Percentiles rank a stretch among this genome's conserved stretches.
Conservation (phyloP, 371 early-diverging fungal species). For the Syncephalastrum contaminatum region DNA sequence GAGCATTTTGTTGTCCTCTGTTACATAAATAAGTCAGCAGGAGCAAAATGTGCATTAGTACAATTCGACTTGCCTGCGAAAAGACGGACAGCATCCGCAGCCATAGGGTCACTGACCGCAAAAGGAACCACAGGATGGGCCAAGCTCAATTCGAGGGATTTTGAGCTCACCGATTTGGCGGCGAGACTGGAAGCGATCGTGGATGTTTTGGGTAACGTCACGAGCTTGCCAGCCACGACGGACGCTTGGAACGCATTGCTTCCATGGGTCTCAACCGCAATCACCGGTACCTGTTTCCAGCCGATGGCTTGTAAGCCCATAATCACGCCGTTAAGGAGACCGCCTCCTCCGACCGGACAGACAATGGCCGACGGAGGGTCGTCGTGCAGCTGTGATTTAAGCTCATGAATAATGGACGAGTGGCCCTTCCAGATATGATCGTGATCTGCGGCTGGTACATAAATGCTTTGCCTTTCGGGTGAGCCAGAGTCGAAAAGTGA, state of each 20-base stretch:
- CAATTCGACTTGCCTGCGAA: slow-evolving; percentile 50
- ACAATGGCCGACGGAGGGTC: slow-evolving; percentile 65
- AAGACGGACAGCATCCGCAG: slow-evolving; percentile 51
- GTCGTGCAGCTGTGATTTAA: slow-evolving; percentile 58
- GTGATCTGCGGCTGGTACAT: slow-evolving; percentile 70
- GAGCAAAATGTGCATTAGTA: background rate
- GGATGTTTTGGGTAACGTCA: slow-evolving; percentile 50
- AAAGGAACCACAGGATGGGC: slow-evolving; percentile 61
- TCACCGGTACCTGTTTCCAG: slow-evolving; percentile 66
- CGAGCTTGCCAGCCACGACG: slow-evolving; percentile 58
- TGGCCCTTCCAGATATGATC: slow-evolving; percentile 61
- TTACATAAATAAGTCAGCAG: background rate
- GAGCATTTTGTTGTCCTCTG: slow-evolving; percentile 56
- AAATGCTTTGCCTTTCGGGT: slow-evolving; percentile 30
- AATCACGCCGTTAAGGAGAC: slow-evolving; percentile 67
- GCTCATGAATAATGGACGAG: slow-evolving; percentile 62
- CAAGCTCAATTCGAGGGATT: slow-evolving; percentile 56
- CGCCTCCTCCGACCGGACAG: slow-evolving; percentile 73
- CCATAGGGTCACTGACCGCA: slow-evolving; percentile 64
- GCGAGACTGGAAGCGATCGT: slow-evolving; percentile 59
- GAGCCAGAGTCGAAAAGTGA: background rate
- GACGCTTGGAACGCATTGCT: slow-evolving; percentile 71
- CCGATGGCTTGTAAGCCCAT: slow-evolving; percentile 58
- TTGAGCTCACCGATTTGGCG: slow-evolving; percentile 49
- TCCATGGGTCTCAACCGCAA: slow-evolving; percentile 76